Evolutionary conservation across 371 early-diverging fungal genomes (phyloP), one percentile per base, ranked within the genome.

Genomic region (Lichtheimia ramosa): DNA sequence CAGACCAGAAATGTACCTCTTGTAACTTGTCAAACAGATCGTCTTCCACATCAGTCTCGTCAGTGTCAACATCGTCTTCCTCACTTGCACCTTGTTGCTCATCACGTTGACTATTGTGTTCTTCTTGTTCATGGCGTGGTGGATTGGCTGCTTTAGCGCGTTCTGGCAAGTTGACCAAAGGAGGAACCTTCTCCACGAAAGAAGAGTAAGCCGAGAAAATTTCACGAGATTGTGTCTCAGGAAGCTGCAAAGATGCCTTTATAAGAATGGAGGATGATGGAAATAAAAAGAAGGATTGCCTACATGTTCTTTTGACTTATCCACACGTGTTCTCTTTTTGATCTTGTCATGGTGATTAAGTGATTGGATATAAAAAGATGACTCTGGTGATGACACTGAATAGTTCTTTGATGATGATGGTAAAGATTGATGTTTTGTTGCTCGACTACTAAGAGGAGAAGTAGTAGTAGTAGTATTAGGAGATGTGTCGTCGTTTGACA

Each of bases 11-110:
- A 34, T 8, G 10, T 66, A 68, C 68, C 64, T 63, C 64, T 41
- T 63, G 68, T 6, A 60, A 43, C 18, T 68, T 62, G 8, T 60
- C 49, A 48, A 63, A 59, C 3, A 63, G 56, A 21, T 65, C 69
- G 20, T 68, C 68, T 24, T 71, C 65, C 25, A 56, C 64, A 27
- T 72, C 72, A 15, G 69, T 63, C 58, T 72, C 73, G 25, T 68
- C 68, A 5, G 56, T 50, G 14, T 67, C 34, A 10, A 34, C 10
- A 34, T 34, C 67, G 10, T 68, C 69, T 16, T 68, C 68, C 18
- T 57, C 51, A 13, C 21, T 23, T 21, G 41, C 43, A n/a, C 21
- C 51, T n/a, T 13, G n/a, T 1, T 2, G 15, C 21, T n/a, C 48
- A 14, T 52, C 48, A 15, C 14, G 24, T 14, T 24, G 18, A 14